These are phyloP conservation scores for Colletotrichum liriopes DNA, from an alignment of 2,329 filamentous ascomycete species.

Conservation along the genomic window DNA sequence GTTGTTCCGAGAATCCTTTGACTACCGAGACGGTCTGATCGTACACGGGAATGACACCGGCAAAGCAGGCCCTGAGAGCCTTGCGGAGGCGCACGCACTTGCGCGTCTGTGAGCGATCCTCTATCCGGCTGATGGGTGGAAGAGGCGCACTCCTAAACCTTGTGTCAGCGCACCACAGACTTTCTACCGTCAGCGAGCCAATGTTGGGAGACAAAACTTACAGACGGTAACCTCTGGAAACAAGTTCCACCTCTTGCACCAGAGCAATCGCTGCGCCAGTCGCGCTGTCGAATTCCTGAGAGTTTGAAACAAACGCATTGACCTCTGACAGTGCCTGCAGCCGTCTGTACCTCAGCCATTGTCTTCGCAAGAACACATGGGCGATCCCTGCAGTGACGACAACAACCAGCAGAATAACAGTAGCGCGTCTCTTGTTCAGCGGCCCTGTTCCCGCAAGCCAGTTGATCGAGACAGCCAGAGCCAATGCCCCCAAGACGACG, in stretches of 20 bases:
- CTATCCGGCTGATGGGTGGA: conserved; percentile 92
- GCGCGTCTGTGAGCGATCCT: conserved; percentile 84
- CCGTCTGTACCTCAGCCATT: conserved; percentile 85
- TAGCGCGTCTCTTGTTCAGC: conserved; percentile 70
- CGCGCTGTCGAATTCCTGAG: conserved; percentile 86
- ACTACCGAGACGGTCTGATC: conserved; percentile 79
- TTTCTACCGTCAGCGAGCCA: neutral
- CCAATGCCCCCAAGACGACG: conserved; percentile 75
- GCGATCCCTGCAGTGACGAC: conserved; percentile 72
- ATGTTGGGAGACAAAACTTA: conserved; percentile 58
- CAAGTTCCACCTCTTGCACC: conserved; percentile 95
- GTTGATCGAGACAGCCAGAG: conserved; percentile 80
- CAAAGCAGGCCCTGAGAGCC: conserved; percentile 79
- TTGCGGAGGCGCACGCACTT: conserved; percentile 87
- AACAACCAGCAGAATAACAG: conserved; percentile 61
- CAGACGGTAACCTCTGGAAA: conserved; percentile 91
- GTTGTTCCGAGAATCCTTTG: conserved; percentile 81
- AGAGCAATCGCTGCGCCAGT: conserved; percentile 83
- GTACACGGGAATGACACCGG: conserved; percentile 79
- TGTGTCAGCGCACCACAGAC: conserved; percentile 33
- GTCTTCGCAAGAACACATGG: conserved; percentile 82
- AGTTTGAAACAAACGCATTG: conserved; percentile 77
- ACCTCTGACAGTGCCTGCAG: conserved; percentile 81
- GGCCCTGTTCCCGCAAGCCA: conserved; percentile 74
- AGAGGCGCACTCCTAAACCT: conserved; percentile 82